phyloP scores from a whole-genome alignment of 345 rosid genomes.

The Euphorbia peplus region DNA sequence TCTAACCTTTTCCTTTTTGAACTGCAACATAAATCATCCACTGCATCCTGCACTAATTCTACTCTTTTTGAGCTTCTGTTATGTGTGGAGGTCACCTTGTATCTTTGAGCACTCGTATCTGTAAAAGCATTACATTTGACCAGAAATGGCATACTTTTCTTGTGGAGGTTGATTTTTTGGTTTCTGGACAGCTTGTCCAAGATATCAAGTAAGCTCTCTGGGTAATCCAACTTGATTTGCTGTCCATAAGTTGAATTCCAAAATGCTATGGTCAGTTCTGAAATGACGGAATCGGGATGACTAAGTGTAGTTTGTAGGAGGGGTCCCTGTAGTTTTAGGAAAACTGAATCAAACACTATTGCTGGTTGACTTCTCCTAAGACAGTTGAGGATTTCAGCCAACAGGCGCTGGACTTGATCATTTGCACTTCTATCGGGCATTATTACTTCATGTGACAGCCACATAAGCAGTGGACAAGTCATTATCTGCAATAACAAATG shows the following conservation, averaged over 20 bases:
- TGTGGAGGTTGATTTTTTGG: slow-evolving; percentile 37
- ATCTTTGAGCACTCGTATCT: slow-evolving; percentile 18
- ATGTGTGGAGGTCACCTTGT: slow-evolving; percentile 33
- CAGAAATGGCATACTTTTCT: slow-evolving; percentile 29
- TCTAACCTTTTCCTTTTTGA: slow-evolving; percentile 36
- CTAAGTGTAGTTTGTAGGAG: slow-evolving; percentile 44
- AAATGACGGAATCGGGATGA: slow-evolving; percentile 37
- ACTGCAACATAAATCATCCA: background rate
- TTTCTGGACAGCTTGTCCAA: slow-evolving; percentile 47
- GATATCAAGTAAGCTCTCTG: slow-evolving; percentile 40
- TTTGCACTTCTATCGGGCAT: slow-evolving; percentile 25
- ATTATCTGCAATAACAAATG: slow-evolving; percentile 31
- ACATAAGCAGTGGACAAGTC: slow-evolving; percentile 33
- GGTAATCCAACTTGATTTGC: slow-evolving; percentile 43
- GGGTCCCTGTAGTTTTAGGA: slow-evolving; percentile 46
- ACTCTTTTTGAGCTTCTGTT: slow-evolving; percentile 44
- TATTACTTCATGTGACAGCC: slow-evolving; percentile 35
- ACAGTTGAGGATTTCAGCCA: slow-evolving; percentile 43
- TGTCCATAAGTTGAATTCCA: slow-evolving; percentile 51
- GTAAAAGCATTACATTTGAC: slow-evolving; percentile 14
- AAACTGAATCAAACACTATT: slow-evolving; percentile 36
- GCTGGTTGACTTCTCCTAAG: slow-evolving; percentile 41
- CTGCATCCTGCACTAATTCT: slow-evolving; percentile 13
- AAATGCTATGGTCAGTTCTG: slow-evolving; percentile 35
- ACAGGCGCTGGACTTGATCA: slow-evolving; percentile 33